Percentiles rank a stretch among this genome's conserved stretches.
Conservation (phyloP, 23 red algal species). For the Rhodosorus marinus region DNA sequence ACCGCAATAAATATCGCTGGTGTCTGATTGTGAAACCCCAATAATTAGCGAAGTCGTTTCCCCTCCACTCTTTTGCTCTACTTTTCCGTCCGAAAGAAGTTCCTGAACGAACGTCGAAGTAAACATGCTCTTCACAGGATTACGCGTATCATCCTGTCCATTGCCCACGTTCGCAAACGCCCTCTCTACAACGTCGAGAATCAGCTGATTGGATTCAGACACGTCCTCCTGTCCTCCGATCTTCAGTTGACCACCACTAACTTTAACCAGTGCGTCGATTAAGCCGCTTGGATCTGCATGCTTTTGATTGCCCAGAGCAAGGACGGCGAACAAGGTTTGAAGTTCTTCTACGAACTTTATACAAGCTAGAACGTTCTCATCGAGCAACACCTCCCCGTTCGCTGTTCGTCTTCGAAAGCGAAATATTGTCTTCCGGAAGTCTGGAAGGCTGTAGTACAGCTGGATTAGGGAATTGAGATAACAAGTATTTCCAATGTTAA, state of each 20-base stretch:
- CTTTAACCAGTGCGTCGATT: conserved; percentile 31
- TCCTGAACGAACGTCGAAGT: no score
- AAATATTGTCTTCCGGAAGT: conserved; percentile 54
- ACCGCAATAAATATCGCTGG: no score
- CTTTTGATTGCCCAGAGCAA: conserved; percentile 49
- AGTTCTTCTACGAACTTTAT: conserved; percentile 70
- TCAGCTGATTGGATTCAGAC: conserved; percentile 80
- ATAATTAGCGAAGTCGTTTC: no score
- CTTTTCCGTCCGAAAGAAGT: no score
- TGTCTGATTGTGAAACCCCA: no score
- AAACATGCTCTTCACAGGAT: no score
- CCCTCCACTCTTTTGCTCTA: no score
- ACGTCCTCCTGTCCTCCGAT: conserved; percentile 85
- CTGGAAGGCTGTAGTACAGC: conserved; percentile 65
- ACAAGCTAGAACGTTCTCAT: no score
- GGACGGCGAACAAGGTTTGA: conserved; percentile 72
- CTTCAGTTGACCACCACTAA: conserved; percentile 27
- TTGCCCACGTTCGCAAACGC: no score
- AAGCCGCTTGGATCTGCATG: conserved; percentile 51
- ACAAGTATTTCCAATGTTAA: conserved; percentile 95
- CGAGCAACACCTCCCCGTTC: no score
- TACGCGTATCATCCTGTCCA: no score
- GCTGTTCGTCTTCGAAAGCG: conserved; percentile 13
- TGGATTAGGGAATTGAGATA: conserved; percentile 93
- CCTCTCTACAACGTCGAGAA: conserved; percentile 76